Conservation (phyloP, 306 rosid genomes). For the Echinosophora koreensis region DNA sequence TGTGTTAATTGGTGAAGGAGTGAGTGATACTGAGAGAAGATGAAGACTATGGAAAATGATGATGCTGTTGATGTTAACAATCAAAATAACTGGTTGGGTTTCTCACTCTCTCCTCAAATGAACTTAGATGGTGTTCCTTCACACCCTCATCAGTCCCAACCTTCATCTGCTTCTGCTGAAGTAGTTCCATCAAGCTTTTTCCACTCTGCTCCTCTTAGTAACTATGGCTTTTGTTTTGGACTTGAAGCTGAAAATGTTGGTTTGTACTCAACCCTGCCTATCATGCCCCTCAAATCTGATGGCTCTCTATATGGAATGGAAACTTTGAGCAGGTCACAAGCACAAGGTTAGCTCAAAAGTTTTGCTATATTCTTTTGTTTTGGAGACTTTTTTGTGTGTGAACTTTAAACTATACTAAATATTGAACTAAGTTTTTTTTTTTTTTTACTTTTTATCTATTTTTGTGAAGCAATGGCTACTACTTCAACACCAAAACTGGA, state of each 20-base stretch:
- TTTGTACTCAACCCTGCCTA: slow-evolving; percentile 64
- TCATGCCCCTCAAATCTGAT: slow-evolving; percentile 88
- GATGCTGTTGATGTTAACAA: slow-evolving; percentile 48
- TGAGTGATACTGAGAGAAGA: slow-evolving; percentile 46
- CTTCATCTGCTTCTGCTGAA: slow-evolving; percentile 55
- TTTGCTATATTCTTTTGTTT: not conserved
- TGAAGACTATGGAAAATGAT: slow-evolving; percentile 76
- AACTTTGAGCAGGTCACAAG: slow-evolving; percentile 65
- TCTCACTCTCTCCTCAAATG: slow-evolving; percentile 78
- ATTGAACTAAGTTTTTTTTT: slow-evolving; percentile 21
- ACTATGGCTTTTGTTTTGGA: slow-evolving; percentile 70
- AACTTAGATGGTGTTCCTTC: slow-evolving; percentile 52
- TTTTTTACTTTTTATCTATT: slow-evolving; percentile 38
- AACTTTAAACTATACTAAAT: not conserved
- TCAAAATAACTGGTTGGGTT: slow-evolving; percentile 73
- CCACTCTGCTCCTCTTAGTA: slow-evolving; percentile 55
- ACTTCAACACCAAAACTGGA: slow-evolving; percentile 82
- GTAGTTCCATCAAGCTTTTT: slow-evolving; percentile 56
- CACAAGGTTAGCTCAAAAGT: slow-evolving; percentile 67
- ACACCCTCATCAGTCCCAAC: slow-evolving; percentile 44
- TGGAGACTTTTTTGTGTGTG: not conserved
- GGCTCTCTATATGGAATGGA: slow-evolving; percentile 80
- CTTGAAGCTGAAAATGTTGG: slow-evolving; percentile 63
- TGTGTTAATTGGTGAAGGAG: slow-evolving; percentile 40
- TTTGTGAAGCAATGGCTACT: slow-evolving; percentile 62